These are phyloP conservation scores for Aspergillus nomiae DNA, from an alignment of 2,329 filamentous ascomycete species.

Conservation along the genomic window DNA sequence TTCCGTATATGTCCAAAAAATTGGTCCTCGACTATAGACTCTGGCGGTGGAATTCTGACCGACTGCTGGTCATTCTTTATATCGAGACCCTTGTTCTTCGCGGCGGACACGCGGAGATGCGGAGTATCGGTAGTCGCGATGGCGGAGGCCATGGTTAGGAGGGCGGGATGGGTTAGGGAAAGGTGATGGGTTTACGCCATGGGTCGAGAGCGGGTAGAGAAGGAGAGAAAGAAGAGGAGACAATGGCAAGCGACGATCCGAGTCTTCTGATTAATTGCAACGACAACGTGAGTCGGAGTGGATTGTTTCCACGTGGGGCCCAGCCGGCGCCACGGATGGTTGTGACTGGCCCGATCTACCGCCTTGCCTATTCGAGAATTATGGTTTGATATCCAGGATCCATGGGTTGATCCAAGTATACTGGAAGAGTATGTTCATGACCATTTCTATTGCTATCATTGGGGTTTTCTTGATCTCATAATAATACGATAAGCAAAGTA, in stretches of 20 bases:
- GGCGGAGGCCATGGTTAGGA: constrained; percentile 29
- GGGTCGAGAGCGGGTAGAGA: constrained; percentile 4
- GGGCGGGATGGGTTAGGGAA: constrained; percentile 8
- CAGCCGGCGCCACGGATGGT: constrained; percentile 16
- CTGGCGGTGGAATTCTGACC: constrained; percentile 32
- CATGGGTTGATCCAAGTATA: background rate
- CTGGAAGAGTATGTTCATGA: background rate
- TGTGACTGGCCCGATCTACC: constrained; percentile 15
- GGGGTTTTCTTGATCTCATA: constrained; percentile 11
- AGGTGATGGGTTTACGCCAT: constrained; percentile 22
- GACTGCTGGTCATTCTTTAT: constrained; percentile 18
- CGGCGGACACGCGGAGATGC: constrained; percentile 37
- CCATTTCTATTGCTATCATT: background rate
- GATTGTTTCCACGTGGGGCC: constrained; percentile 41
- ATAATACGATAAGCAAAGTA: background rate
- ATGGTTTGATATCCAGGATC: background rate
- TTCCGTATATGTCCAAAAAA: constrained; percentile 99
- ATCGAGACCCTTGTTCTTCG: constrained; percentile 22
- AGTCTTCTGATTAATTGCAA: constrained; percentile 15
- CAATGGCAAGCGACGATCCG: constrained; percentile 11
- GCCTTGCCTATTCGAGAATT: background rate
- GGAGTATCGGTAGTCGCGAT: constrained; percentile 32
- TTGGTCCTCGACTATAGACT: constrained; percentile 52
- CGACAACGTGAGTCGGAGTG: constrained; percentile 27
- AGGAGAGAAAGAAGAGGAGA: constrained; percentile 12